Base-by-base conservation (phyloP, 352 stramenopile genomes). In the Phytopythium ostracodes region DNA sequence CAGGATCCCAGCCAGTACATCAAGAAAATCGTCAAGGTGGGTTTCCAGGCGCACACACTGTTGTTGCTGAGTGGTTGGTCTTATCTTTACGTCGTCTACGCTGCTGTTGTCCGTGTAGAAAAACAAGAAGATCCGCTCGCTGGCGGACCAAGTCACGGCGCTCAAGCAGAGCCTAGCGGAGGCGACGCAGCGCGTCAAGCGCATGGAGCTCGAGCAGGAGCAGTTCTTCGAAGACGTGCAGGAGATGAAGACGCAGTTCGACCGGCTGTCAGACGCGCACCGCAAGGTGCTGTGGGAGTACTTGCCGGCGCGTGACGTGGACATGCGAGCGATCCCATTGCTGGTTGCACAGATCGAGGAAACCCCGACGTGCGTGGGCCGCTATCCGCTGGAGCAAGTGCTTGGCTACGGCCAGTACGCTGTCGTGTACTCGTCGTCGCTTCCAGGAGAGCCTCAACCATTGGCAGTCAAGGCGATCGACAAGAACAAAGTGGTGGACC, bases 371-470 rank as follows among this genome's bases (percentile, higher is more conserved):
- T 49, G 44, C 25, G 75, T 97, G 20, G 85, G 86, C 11, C 64
- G 77, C 14, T 97, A 96, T 54, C 64, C 70, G n/a, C 65, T 96
- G 2, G 72, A 81, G 9, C 67, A 87, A 42, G 76, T 87, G 20
- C 68, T 97, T 17, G 89, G 89, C 10, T 89, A 95, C 62, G 89
- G 89, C 14, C 84, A 96, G 54, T 96, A 94, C 70, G 87, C 87
- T 8, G 73, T 76, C 15, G 89, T 97, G 40, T 89, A 89, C 58
- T 74, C 71, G 7, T 79, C 75, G 12, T 70, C 62, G 15, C 56
- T 29, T 18, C 58, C 66, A 0, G 65, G 73, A 12, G 47, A 67
- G 0, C 24, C 68, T 3, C 49, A 71, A 2, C 53, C 53, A 2
- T 72, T 92, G 29, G 89, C 89, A 1, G 66, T 96, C 49, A 97